Base-by-base conservation (phyloP, 1,284 basidiomycete genomes). In the Leucoagaricus sp. region DNA sequence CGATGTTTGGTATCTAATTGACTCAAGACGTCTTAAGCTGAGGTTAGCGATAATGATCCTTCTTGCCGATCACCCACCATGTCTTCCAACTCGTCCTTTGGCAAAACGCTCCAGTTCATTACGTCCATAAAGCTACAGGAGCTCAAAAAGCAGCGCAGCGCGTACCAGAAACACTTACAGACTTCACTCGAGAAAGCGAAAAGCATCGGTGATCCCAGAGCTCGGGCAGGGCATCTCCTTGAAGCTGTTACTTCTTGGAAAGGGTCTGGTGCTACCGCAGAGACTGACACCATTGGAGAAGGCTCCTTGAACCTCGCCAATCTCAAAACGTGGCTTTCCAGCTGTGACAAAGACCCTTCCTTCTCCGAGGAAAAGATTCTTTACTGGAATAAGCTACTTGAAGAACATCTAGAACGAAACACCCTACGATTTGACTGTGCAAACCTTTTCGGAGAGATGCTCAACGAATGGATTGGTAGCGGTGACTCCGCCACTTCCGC, bases 61-160 rank as follows among this genome's bases (percentile, higher is more conserved):
- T 12, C 41, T 38, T n/a, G 12, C 36, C 9, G 8, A 25, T 6
- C 40, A 5, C 8, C 42, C 42, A 45, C 42, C 42, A 45, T 47
- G 45, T 47, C 45, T 19, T 21, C 54, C 12, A 45, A 52, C 17
- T 61, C 61, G 2, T 63, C 64, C 9, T 63, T 66, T 25, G 60
- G 61, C 12, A 58, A 65, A 52, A 61, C 61, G 10, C 61, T 66
- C 8, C 65, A 66, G 48, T 77, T 75, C 60, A 77, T 77, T 58
- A 77, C 76, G 6, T 65, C 71, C 6, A 71, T 75, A 58, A 78
- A 78, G 61, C 70, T 76, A 23, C 64, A 72, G 41, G 74, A 78
- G 57, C 65, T 77, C 45, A 70, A 73, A 55, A 75, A 73, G 57
- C 74, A 74, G 57, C 65, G 69, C 9, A 48, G 66, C 1, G 64